phyloP scores from a whole-genome alignment of 495 filamentous ascomycete species.

The Podospora pseudopauciseta region DNA sequence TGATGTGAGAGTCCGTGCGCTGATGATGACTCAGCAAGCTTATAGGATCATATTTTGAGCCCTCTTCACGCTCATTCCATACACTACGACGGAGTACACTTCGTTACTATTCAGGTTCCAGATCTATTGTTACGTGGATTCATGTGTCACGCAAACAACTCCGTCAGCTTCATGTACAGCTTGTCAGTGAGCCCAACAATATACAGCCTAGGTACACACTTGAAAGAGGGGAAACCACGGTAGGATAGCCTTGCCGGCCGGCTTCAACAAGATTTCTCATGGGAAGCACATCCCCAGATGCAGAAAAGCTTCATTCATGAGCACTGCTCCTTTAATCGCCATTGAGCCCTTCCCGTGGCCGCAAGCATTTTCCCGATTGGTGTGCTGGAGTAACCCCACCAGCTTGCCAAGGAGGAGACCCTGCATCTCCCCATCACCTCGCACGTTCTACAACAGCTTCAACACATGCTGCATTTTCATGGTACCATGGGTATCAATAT shows the following conservation, averaged over 20 bases:
- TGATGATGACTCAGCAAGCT: conserved; percentile 12
- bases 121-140: too few relatives aligned
- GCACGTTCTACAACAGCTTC: conserved; percentile 1
- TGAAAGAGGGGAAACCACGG: too few relatives aligned
- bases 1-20: neutral
- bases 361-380: conserved; percentile 26
- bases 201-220: too few relatives aligned
- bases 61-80: too few relatives aligned
- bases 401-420: conserved; percentile 2
- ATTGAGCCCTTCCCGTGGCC: conserved; percentile 20
- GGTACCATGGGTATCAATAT: neutral
- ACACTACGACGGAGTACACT: too few relatives aligned
- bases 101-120: too few relatives aligned
- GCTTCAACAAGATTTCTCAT: neutral
- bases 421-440: conserved; percentile 8
- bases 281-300: too few relatives aligned
- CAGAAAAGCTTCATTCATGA: neutral
- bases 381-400: conserved; percentile 10
- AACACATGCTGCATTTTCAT: neutral
- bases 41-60: too few relatives aligned
- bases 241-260: neutral
- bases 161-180: too few relatives aligned
- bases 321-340: conserved; percentile 9
- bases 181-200: too few relatives aligned
- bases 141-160: too few relatives aligned